Base-by-base conservation (phyloP, 257 asterid genomes). In the Misopates orontium region DNA sequence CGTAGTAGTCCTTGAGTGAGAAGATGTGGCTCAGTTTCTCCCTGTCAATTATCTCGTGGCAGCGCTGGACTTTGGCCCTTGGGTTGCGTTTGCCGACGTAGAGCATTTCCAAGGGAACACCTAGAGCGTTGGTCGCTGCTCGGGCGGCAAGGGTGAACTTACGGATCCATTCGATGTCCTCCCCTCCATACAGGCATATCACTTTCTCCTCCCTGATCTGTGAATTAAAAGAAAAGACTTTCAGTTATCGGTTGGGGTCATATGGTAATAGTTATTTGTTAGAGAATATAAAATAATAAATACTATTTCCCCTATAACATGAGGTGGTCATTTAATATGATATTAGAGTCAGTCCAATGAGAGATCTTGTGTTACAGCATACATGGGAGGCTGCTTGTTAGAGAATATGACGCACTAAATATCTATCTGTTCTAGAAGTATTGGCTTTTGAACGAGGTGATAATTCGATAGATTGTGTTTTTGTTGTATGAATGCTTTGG, bases 101-200 rank as follows among this genome's bases (percentile, higher is more conserved):
- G 10, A 94, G 79, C 92, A 94, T 82, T 73, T 90, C 96, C 22
- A 94, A 39, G 0, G 71, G 84, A 11, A 94, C 75, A 4, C 72
- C 47, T 0, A 88, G 71, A 0, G 82, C 79, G 16, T 47, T 42
- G 1, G 97, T 87, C 0, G 71, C 84, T 9, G 66, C 66, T 4
- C 80, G 61, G 0, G 86, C 75, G 0, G 81, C 41, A 0, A 51
- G 65, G 36, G 96, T 90, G 81, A 94, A 90, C 23, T 42, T 75
- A 15, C 82, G 79, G 49, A 94, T 87, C 99, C 99, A 94, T 0
- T 82, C 83, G 0, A 90, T 82, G 80, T 94, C 95, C 10, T 90
- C 97, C 15, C 99, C 99, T 12, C 99, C 99, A 41, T 84, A 94
- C 60, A 94, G 66, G 69, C 97, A 94, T 14, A 94, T 90, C 49